Evolutionary conservation across 345 rosid genomes (phyloP).

Genomic region (Lepidium didymum): DNA sequence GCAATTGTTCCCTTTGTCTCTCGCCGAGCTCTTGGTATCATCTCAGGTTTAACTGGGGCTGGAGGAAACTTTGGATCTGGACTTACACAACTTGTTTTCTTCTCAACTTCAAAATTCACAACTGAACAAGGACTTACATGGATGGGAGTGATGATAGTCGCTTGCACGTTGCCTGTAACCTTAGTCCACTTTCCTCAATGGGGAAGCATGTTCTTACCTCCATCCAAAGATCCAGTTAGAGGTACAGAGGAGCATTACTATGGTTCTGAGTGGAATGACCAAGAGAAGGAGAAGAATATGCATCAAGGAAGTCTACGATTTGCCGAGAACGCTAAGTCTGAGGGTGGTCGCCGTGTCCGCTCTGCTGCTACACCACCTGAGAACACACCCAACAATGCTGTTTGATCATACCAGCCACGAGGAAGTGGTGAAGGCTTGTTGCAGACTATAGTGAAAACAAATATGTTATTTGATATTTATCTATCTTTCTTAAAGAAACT

Average conservation of each 20-base stretch:
- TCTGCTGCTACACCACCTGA: conserved; percentile 10
- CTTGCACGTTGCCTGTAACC: conserved; percentile 41
- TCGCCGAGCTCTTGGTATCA: conserved; percentile 43
- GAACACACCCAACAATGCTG: conserved; percentile 21
- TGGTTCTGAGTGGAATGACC: conserved; percentile 41
- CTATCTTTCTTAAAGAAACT: background rate
- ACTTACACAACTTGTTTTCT: conserved; percentile 43
- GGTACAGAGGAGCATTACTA: conserved; percentile 46
- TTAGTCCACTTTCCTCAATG: conserved; percentile 52
- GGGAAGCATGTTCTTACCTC: conserved; percentile 57
- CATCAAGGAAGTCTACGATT: conserved; percentile 49
- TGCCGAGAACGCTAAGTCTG: conserved; percentile 47
- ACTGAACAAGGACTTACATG: conserved; percentile 34
- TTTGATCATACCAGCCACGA: background rate
- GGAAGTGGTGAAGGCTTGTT: background rate
- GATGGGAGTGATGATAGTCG: conserved; percentile 57
- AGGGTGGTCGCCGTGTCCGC: conserved; percentile 39
- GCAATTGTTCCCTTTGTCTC: conserved; percentile 54
- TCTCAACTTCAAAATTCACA: conserved; percentile 29
- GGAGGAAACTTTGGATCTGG: conserved; percentile 63
- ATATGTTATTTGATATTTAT: background rate
- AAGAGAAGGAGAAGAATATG: conserved; percentile 45
- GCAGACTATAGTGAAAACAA: background rate
- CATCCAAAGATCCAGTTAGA: conserved; percentile 32
- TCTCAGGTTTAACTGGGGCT: conserved; percentile 46